These are phyloP conservation scores for Suhomyces canberraensis DNA, from an alignment of 805 yeast species.

Conservation along the genomic window DNA sequence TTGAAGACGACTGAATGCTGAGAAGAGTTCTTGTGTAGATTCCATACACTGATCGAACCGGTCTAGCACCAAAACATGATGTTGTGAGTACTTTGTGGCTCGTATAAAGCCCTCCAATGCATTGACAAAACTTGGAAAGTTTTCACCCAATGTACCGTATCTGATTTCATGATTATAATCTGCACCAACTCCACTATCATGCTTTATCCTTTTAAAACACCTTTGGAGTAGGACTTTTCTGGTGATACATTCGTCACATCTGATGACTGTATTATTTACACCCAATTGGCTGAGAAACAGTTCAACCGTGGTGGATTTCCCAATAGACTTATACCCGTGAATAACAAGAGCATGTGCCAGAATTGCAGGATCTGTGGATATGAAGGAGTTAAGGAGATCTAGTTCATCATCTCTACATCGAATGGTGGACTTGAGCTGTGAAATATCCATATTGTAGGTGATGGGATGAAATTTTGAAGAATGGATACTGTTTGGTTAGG, in stretches of 20 bases:
- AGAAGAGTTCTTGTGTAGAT: constrained; percentile 35
- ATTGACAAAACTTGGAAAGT: constrained; percentile 37
- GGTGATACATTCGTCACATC: constrained; percentile 46
- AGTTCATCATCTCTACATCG: constrained; percentile 35
- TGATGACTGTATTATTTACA: constrained; percentile 28
- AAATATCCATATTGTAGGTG: too few species aligned
- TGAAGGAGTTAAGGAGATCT: constrained; percentile 31
- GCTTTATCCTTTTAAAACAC: constrained; percentile 35
- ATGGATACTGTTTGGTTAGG: too few species aligned
- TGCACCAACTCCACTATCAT: constrained; percentile 32
- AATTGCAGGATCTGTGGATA: constrained; percentile 23
- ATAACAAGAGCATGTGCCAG: constrained; percentile 39
- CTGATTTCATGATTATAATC: constrained; percentile 8
- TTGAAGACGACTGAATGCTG: constrained; percentile 40
- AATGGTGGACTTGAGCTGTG: constrained; percentile 9
- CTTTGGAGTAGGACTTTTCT: constrained; percentile 39
- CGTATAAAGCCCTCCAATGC: constrained; percentile 38
- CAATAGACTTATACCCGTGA: constrained; percentile 49
- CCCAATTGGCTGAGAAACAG: constrained; percentile 27
- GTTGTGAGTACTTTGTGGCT: constrained; percentile 27
- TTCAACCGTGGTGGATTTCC: constrained; percentile 42
- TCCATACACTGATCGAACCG: constrained; percentile 47
- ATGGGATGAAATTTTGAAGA: too few species aligned
- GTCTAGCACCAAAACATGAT: constrained; percentile 46
- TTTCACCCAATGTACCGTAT: constrained; percentile 36